These are phyloP conservation scores for Arabis hirsuta DNA, from an alignment of 345 rosid species.

Conservation along the genomic window DNA sequence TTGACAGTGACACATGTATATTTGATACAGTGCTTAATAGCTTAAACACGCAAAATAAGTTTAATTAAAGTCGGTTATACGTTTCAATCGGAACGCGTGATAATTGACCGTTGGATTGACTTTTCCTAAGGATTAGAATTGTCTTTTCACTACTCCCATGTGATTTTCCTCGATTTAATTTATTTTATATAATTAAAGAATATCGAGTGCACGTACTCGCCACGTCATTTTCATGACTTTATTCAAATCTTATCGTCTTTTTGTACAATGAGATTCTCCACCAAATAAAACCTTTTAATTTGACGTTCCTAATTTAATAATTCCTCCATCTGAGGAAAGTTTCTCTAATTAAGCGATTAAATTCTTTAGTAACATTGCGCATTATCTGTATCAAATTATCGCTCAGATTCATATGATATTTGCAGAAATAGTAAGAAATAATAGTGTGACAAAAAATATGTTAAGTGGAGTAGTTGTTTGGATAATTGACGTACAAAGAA, in stretches of 20 bases:
- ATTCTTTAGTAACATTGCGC: neutral
- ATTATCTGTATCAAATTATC: neutral
- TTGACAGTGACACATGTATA: neutral
- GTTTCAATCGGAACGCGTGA: slow-evolving; percentile 36
- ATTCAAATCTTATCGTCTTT: slow-evolving; percentile 32
- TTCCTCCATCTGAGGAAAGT: neutral
- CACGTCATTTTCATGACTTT: slow-evolving; percentile 45
- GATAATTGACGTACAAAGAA: neutral
- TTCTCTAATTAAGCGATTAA: slow-evolving; percentile 16
- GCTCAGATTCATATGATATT: neutral
- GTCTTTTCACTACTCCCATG: slow-evolving; percentile 25
- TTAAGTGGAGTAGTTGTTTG: neutral
- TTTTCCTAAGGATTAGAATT: neutral
- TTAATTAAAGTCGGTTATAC: neutral
- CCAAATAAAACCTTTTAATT: neutral
- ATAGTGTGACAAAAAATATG: neutral
- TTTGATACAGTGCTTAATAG: neutral
- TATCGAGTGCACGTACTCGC: slow-evolving; percentile 42
- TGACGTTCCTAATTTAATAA: neutral
- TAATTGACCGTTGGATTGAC: slow-evolving; percentile 38
- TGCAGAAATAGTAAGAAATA: neutral
- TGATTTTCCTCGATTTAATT: slow-evolving; percentile 37
- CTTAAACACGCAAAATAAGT: neutral
- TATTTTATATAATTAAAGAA: slow-evolving; percentile 20
- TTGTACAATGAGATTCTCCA: slow-evolving; percentile 35